Conservation (phyloP, 2,329 filamentous ascomycete genomes). For the Tolypocladium tropicale region DNA sequence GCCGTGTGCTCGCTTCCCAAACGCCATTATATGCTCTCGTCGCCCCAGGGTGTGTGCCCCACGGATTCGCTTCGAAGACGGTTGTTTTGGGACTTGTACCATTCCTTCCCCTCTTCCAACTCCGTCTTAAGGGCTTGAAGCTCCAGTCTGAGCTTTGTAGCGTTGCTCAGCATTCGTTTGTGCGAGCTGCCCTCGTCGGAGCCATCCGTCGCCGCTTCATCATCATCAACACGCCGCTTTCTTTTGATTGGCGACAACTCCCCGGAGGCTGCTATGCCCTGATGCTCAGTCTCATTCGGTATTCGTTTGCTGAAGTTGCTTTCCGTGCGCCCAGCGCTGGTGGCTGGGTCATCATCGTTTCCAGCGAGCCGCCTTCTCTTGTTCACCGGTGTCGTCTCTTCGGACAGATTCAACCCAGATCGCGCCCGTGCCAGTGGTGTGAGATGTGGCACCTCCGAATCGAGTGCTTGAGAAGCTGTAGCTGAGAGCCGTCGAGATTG, state of each 20-base stretch:
- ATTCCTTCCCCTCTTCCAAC: conserved; percentile 35
- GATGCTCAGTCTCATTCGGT: not conserved
- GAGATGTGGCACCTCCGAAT: conserved; percentile 4
- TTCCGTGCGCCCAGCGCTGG: not conserved
- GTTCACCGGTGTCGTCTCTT: conserved; percentile 1
- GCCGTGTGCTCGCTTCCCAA: not conserved
- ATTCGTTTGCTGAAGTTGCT: not conserved
- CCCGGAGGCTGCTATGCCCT: conserved; percentile 4
- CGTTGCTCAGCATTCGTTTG: conserved; percentile 32
- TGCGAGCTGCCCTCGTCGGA: conserved; percentile 15
- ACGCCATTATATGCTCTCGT: conserved; percentile 16
- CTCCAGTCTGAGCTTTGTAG: conserved; percentile 27
- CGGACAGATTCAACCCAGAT: not conserved
- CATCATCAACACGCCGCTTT: conserved; percentile 19
- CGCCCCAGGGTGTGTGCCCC: conserved; percentile 23
- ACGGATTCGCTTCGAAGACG: conserved; percentile 26
- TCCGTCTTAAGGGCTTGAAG: conserved; percentile 31
- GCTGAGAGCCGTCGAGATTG: not conserved
- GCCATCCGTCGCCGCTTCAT: conserved; percentile 3
- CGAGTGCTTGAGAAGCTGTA: not conserved
- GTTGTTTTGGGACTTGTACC: conserved; percentile 35
- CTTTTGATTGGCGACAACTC: conserved; percentile 15
- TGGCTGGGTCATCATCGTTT: conserved; percentile 4
- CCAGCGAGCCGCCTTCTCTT: conserved; percentile 12
- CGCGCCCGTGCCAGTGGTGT: not conserved